Conservation (phyloP, 2,329 filamentous ascomycete species). For the Hypoxylon sp. region DNA sequence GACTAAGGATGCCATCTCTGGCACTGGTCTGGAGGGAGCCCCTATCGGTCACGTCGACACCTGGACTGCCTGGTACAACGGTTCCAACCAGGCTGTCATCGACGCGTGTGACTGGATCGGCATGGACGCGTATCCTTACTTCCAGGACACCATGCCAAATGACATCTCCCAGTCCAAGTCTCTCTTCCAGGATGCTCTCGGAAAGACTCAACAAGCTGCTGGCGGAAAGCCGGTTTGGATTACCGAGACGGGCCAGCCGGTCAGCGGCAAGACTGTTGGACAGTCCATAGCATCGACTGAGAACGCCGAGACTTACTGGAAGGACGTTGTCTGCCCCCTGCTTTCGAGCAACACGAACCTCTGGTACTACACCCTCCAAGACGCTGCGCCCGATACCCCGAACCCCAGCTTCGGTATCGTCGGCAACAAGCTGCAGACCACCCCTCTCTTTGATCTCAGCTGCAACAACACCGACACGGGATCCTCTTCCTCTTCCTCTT, state of each 20-base stretch:
- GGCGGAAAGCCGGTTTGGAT: slow-evolving; percentile 84
- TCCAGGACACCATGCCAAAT: slow-evolving; percentile 78
- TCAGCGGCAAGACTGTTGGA: slow-evolving; percentile 75
- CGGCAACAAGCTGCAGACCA: slow-evolving; percentile 66
- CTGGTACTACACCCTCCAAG: slow-evolving; percentile 85
- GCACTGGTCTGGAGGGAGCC: slow-evolving; percentile 70
- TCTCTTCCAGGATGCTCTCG: slow-evolving; percentile 78
- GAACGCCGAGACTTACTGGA: slow-evolving; percentile 87
- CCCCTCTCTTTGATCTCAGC: slow-evolving; percentile 74
- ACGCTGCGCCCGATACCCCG: slow-evolving; percentile 71
- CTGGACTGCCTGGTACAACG: slow-evolving; percentile 85
- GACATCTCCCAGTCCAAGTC: slow-evolving; percentile 73
- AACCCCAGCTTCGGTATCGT: slow-evolving; percentile 81
- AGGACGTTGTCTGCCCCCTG: slow-evolving; percentile 80
- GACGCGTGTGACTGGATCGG: slow-evolving; percentile 83
- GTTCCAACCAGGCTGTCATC: slow-evolving; percentile 78
- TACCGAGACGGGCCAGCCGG: slow-evolving; percentile 91
- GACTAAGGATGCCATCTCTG: slow-evolving; percentile 74
- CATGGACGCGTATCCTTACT: slow-evolving; percentile 89
- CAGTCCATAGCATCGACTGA: slow-evolving; percentile 73
- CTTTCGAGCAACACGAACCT: slow-evolving; percentile 73
- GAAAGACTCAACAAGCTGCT: slow-evolving; percentile 70
- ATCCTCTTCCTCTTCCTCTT: slow-evolving; percentile 47
- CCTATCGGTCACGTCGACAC: slow-evolving; percentile 90
- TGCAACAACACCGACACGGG: slow-evolving; percentile 62